phyloP scores from a whole-genome alignment of 192 early-diverging fungal genomes.

The Coemansia asiatica region DNA sequence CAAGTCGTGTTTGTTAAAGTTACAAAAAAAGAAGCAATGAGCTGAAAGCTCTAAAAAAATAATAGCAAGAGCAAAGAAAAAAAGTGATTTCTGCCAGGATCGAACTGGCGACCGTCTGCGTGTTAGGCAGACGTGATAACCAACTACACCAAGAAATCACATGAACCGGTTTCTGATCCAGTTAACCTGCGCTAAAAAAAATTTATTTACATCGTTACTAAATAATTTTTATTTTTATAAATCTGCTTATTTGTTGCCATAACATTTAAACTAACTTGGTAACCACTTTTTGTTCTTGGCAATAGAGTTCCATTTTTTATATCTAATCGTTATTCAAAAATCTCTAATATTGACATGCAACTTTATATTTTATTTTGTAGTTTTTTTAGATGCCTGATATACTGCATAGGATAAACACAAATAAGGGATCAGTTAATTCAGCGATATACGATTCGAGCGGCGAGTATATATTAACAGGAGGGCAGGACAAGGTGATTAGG shows the following conservation, averaged over 20 bases:
- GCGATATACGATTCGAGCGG: slow-evolving; percentile 70
- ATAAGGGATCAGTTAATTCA: slow-evolving; percentile 70
- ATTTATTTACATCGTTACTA: too few species aligned
- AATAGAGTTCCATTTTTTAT: too few species aligned
- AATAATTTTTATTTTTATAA: too few species aligned
- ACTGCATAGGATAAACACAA: slow-evolving; percentile 56
- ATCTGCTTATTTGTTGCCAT: too few species aligned
- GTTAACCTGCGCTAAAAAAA: background rate
- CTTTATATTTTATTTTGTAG: background rate
- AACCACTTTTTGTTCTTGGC: too few species aligned
- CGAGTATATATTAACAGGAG: slow-evolving; percentile 80
- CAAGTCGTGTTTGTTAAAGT: background rate
- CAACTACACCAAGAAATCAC: slow-evolving; percentile 14
- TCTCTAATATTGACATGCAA: too few species aligned
- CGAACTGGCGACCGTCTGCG: slow-evolving; percentile 15
- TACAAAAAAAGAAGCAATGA: background rate
- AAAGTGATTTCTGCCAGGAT: slow-evolving; percentile 12
- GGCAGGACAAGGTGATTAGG: slow-evolving; percentile 68
- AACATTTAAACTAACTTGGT: too few species aligned
- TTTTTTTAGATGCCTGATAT: slow-evolving; percentile 6
- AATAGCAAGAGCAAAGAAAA: background rate
- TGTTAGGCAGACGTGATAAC: slow-evolving; percentile 16
- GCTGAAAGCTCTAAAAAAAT: background rate
- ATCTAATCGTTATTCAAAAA: too few species aligned
- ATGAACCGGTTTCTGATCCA: background rate